Conservation (phyloP, 257 asterid genomes). For the Solanum chmielewskii region DNA sequence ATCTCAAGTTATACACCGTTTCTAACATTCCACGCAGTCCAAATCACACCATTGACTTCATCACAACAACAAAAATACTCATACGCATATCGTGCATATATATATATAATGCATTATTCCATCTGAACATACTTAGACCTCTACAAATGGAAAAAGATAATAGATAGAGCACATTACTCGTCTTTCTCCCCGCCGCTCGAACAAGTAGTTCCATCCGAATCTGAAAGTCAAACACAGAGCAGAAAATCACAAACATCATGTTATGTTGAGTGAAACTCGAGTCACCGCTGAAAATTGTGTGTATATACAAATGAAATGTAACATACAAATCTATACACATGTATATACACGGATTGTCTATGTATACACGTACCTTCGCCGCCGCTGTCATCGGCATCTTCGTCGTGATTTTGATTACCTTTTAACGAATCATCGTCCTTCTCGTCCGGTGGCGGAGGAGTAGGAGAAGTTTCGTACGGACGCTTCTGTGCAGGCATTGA, state of each 20-base stretch:
- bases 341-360: neutral
- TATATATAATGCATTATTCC: neutral
- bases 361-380: conserved; percentile 30
- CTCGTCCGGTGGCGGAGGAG: conserved; percentile 47
- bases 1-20: conserved; percentile 23
- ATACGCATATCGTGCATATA: neutral
- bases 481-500: conserved; percentile 88
- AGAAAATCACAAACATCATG: conserved; percentile 2
- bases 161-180: conserved; percentile 36
- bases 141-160: conserved; percentile 4
- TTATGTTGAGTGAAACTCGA: conserved; percentile 7
- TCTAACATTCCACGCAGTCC: conserved; percentile 7
- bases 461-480: conserved; percentile 36
- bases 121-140: conserved; percentile 6
- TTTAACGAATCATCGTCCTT: conserved; percentile 37
- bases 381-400: conserved; percentile 14
- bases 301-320: neutral
- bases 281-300: neutral
- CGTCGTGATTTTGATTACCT: conserved; percentile 37
- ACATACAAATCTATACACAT: neutral
- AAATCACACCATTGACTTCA: neutral
- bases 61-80: neutral
- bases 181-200: conserved; percentile 55
- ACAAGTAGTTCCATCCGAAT: conserved; percentile 54
- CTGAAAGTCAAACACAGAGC: conserved; percentile 33